Conservation (phyloP, 2,329 filamentous ascomycete species). For the Chrysoporthe cubensis region DNA sequence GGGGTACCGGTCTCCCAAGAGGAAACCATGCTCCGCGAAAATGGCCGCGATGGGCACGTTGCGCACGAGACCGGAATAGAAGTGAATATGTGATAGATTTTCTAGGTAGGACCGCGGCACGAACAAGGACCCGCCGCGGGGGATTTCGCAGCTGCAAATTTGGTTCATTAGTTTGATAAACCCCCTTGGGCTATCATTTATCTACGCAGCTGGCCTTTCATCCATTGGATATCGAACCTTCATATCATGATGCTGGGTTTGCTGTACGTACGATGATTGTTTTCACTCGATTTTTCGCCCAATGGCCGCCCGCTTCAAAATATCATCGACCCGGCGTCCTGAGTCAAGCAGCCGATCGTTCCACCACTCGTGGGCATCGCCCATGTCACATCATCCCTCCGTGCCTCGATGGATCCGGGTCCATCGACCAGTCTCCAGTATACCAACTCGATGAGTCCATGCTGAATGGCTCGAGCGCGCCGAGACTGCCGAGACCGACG, state of each 20-base stretch:
- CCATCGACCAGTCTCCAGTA: constrained; percentile 27
- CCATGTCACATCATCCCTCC: constrained; percentile 22
- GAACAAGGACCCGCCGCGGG: constrained; percentile 1
- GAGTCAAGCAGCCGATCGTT: not conserved
- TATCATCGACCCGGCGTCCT: not conserved
- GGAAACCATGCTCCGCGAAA: not conserved
- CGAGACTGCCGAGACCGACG: constrained; percentile 28
- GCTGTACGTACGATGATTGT: not conserved
- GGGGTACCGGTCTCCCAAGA: not conserved
- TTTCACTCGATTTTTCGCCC: not conserved
- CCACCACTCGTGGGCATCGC: not conserved
- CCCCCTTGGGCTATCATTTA: not conserved
- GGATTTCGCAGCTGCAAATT: not conserved
- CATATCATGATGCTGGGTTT: not conserved
- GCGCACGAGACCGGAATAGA: not conserved
- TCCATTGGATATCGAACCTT: not conserved
- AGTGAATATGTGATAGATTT: not conserved
- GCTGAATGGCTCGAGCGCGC: constrained; percentile 33
- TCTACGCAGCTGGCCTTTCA: not conserved
- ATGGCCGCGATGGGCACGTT: not conserved
- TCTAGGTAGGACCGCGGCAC: not conserved
- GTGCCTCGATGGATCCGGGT: constrained; percentile 22
- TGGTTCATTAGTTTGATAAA: constrained; percentile 8
- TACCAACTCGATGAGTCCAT: constrained; percentile 32
- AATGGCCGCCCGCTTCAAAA: not conserved